Evolutionary conservation across 257 asterid species (phyloP).

Genomic region (Forsythia viridissima): DNA sequence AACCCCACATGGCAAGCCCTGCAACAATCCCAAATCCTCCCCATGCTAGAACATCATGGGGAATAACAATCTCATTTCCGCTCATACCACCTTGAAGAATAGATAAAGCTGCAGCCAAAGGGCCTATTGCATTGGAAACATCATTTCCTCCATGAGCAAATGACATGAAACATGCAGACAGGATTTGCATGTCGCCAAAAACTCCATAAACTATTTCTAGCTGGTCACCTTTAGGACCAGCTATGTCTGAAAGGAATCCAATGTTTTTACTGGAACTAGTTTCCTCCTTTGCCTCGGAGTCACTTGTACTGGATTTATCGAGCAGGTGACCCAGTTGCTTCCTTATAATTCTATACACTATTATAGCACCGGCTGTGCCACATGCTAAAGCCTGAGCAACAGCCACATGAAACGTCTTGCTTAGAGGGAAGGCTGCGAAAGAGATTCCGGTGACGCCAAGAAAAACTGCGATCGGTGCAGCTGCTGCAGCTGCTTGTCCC

Average conservation of each 20-base stretch:
- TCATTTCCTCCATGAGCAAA: conserved; percentile 99
- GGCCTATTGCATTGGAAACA: conserved; percentile 93
- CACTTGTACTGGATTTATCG: conserved; percentile 41
- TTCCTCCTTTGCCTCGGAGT: conserved; percentile 42
- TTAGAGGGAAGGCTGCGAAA: conserved; percentile 77
- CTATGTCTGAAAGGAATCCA: conserved; percentile 79
- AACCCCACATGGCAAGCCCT: conserved; percentile 88
- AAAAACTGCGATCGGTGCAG: conserved; percentile 88
- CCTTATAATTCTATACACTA: conserved; percentile 53
- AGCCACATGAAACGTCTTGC: conserved; percentile 52
- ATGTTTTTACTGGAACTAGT: conserved; percentile 34
- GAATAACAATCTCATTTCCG: conserved; percentile 66
- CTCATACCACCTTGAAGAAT: conserved; percentile 76
- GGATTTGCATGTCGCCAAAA: conserved; percentile 87
- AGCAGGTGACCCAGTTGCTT: conserved; percentile 91
- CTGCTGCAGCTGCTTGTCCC: conserved; percentile 92
- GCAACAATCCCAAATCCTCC: conserved; percentile 97
- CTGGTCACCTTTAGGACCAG: conserved; percentile 93
- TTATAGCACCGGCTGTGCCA: conserved; percentile 67
- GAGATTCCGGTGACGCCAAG: conserved; percentile 78
- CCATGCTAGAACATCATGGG: conserved; percentile 86
- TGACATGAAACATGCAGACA: conserved; percentile 97
- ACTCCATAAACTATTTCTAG: conserved; percentile 85
- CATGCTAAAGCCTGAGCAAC: conserved; percentile 63
- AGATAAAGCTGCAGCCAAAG: conserved; percentile 83